A percentile compares a stretch with the other conserved stretches of the same genome.
These are phyloP conservation scores for Chaetomium strumarium DNA, from an alignment of 2,329 filamentous ascomycete species.

Conservation along the genomic window DNA sequence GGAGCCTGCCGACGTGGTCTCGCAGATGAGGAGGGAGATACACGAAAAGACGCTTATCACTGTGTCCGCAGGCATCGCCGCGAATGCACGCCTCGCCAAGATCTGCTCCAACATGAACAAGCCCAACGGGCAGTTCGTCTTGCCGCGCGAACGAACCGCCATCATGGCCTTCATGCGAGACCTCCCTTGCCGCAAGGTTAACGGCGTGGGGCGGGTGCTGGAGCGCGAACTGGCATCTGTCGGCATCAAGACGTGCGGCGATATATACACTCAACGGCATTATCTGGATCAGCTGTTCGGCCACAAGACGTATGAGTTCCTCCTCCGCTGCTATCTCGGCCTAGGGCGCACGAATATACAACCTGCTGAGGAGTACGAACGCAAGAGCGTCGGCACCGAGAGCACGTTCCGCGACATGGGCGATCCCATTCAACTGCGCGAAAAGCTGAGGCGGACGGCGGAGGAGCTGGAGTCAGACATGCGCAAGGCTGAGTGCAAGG, in stretches of 20 bases:
- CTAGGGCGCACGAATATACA: conserved; percentile 79
- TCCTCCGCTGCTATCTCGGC: conserved; percentile 78
- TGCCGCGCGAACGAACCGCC: conserved; percentile 63
- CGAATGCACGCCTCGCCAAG: conserved; percentile 89
- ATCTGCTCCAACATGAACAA: conserved; percentile 96
- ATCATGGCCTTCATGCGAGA: conserved; percentile 84
- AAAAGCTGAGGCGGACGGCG: conserved; percentile 74
- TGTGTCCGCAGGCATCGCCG: conserved; percentile 88
- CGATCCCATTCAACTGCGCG: conserved; percentile 60
- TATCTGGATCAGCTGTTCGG: conserved; percentile 76
- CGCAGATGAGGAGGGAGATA: conserved; percentile 72
- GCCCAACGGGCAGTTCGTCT: conserved; percentile 82
- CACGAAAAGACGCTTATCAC: conserved; percentile 73
- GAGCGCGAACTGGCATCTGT: conserved; percentile 86
- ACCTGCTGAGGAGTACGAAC: conserved; percentile 81
- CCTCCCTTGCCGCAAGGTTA: conserved; percentile 83
- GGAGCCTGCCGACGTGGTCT: conserved; percentile 65
- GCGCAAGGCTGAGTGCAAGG: conserved; percentile 72
- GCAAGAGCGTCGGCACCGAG: conserved; percentile 88
- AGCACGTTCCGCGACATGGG: conserved; percentile 81
- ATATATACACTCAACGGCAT: conserved; percentile 72
- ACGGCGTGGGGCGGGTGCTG: conserved; percentile 89
- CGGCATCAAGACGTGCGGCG: conserved; percentile 80
- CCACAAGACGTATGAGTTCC: conserved; percentile 82
- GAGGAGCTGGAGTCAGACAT: conserved; percentile 85